A percentile compares a stretch with the other conserved stretches of the same genome.
Conservation (phyloP, 2,329 filamentous ascomycete genomes). For the Clarireedia monteithiana region DNA sequence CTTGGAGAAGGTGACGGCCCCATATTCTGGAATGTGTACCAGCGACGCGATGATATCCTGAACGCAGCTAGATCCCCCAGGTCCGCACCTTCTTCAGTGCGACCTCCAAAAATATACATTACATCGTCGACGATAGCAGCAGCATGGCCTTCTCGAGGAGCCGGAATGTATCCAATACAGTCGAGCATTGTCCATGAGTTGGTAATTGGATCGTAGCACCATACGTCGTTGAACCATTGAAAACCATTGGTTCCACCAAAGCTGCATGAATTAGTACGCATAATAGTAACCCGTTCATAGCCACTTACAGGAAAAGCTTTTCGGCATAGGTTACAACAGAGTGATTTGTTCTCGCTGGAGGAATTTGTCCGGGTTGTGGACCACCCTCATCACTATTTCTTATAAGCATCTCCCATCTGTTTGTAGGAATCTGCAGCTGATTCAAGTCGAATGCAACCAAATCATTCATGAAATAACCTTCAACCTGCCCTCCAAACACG, state of each 20-base stretch:
- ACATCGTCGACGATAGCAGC: slow-evolving; percentile 91
- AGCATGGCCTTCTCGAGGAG: slow-evolving; percentile 88
- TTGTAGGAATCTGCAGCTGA: slow-evolving; percentile 81
- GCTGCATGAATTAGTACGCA: slow-evolving; percentile 36
- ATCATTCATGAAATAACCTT: slow-evolving; percentile 98
- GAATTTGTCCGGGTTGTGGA: slow-evolving; percentile 56
- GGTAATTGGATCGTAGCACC: slow-evolving; percentile 79
- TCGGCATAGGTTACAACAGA: slow-evolving; percentile 87
- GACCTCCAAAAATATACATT: slow-evolving; percentile 98
- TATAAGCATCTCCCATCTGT: slow-evolving; percentile 91
- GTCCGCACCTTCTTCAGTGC: slow-evolving; percentile 87
- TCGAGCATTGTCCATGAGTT: slow-evolving; percentile 86
- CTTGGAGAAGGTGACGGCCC: slow-evolving; percentile 87
- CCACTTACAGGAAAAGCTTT: slow-evolving; percentile 77
- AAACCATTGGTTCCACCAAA: slow-evolving; percentile 96
- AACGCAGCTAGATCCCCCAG: slow-evolving; percentile 88
- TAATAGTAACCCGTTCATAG: neutral
- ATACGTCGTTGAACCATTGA: slow-evolving; percentile 98
- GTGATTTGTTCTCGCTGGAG: slow-evolving; percentile 90
- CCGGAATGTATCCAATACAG: slow-evolving; percentile 95
- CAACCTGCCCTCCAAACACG: slow-evolving; percentile 94
- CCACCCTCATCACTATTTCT: slow-evolving; percentile 60
- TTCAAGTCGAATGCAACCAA: slow-evolving; percentile 93
- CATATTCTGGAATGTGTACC: slow-evolving; percentile 99
- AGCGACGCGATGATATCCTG: slow-evolving; percentile 72